These are phyloP conservation scores for Fusarium pseudograminearum DNA, from an alignment of 2,329 filamentous ascomycete species.

Conservation along the genomic window DNA sequence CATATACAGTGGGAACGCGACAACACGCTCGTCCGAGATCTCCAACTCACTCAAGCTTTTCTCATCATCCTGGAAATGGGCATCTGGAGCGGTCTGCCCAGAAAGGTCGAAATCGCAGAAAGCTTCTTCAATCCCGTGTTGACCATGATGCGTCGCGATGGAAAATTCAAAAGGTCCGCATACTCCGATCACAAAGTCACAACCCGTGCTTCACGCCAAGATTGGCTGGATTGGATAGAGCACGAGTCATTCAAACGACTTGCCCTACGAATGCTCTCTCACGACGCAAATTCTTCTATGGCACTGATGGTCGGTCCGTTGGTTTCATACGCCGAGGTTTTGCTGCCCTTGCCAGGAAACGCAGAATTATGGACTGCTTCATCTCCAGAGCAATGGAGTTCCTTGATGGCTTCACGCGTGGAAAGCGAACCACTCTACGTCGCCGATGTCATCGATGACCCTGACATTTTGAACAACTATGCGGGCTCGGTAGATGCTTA, in stretches of 20 bases:
- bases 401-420: background rate
- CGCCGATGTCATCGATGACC: constrained; percentile 30
- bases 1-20: constrained; percentile 50
- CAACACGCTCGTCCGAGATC: constrained; percentile 49
- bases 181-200: constrained; percentile 29
- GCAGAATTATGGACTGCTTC: constrained; percentile 45
- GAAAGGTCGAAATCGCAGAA: constrained; percentile 57
- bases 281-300: constrained; percentile 50
- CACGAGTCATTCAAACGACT: constrained; percentile 51
- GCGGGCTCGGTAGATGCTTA: constrained; percentile 12
- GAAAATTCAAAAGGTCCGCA: constrained; percentile 47
- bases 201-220: constrained; percentile 17
- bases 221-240: constrained; percentile 49
- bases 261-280: constrained; percentile 45
- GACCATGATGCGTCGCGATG: constrained; percentile 54
- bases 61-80: constrained; percentile 51
- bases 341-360: constrained; percentile 42
- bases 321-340: constrained; percentile 50
- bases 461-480: constrained; percentile 40
- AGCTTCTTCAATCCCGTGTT: constrained; percentile 52
- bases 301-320: constrained; percentile 48
- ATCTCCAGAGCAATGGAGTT: constrained; percentile 46
- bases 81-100: constrained; percentile 54
- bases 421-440: constrained; percentile 1
- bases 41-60: constrained; percentile 52